phyloP scores from a whole-genome alignment of 352 stramenopile species.

The Globisporangium radiosum region DNA sequence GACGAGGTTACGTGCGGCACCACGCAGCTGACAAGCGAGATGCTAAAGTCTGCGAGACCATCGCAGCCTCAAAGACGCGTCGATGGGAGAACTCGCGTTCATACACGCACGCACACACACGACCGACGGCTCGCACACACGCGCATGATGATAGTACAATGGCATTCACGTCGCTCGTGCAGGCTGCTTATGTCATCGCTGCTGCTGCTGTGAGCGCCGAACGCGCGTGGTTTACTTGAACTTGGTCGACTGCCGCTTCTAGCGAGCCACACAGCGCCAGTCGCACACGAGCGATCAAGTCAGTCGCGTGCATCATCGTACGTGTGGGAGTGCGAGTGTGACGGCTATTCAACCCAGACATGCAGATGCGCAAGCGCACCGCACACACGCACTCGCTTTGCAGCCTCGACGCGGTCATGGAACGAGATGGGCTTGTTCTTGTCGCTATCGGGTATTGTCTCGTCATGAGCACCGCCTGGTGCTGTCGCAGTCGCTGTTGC shows the following conservation, averaged over 20 bases:
- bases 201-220: too few relatives aligned
- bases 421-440: constrained; percentile 41
- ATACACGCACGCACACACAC: too few relatives aligned
- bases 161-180: too few relatives aligned
- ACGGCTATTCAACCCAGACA: background rate
- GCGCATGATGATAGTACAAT: too few relatives aligned
- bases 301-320: background rate
- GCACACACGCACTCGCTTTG: constrained; percentile 39
- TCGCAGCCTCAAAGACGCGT: too few relatives aligned
- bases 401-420: constrained; percentile 61
- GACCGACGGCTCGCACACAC: too few relatives aligned
- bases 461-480: constrained; percentile 12
- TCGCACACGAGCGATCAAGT: background rate
- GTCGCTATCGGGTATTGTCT: constrained; percentile 3
- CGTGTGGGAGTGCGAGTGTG: too few relatives aligned
- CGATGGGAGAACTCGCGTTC: too few relatives aligned
- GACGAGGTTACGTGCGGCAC: too few relatives aligned
- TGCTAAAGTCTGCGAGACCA: too few relatives aligned
- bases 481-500: constrained; percentile 4
- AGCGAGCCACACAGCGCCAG: constrained; percentile 8
- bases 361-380: constrained; percentile 1
- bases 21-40: too few relatives aligned
- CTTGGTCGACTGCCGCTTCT: constrained; percentile 40
- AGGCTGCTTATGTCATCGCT: too few relatives aligned
- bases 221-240: constrained; percentile 10